Percentiles rank a stretch among this genome's conserved stretches.
Evolutionary conservation across 805 yeast species (phyloP).

Genomic region (Grigorovia transvaalensis): DNA sequence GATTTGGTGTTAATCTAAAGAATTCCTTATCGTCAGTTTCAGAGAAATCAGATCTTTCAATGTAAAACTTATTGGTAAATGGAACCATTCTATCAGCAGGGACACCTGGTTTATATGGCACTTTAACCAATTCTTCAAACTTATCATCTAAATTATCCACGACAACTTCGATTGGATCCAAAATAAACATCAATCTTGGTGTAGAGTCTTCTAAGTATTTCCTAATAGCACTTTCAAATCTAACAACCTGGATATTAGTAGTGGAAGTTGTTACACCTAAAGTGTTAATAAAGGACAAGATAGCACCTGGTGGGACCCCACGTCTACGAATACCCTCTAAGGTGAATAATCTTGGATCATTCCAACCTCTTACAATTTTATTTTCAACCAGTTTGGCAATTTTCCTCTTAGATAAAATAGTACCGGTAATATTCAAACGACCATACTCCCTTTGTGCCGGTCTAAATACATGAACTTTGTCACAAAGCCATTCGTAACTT

Average conservation of each 20-base stretch:
- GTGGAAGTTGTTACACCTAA: conserved; percentile 94
- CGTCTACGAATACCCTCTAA: conserved; percentile 91
- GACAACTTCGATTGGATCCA: conserved; percentile 75
- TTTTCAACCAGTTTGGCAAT: conserved; percentile 86
- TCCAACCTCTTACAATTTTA: conserved; percentile 86
- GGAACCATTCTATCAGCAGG: conserved; percentile 67
- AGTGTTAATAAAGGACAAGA: conserved; percentile 83
- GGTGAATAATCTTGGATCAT: conserved; percentile 93
- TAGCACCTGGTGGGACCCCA: conserved; percentile 98
- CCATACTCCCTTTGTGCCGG: conserved; percentile 99
- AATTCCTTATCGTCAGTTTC: conserved; percentile 55
- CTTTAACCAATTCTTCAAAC: conserved; percentile 54
- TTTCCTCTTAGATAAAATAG: conserved; percentile 89
- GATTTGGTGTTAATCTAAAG: conserved; percentile 88
- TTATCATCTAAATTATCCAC: conserved; percentile 74
- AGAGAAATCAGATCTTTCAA: conserved; percentile 83
- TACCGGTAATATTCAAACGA: conserved; percentile 87
- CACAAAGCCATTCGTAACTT: conserved; percentile 97
- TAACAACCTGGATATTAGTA: conserved; percentile 77
- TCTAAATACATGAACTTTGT: conserved; percentile 84
- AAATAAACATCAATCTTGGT: conserved; percentile 89
- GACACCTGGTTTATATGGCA: conserved; percentile 86
- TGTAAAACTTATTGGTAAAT: conserved; percentile 67
- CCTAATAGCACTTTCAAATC: conserved; percentile 87
- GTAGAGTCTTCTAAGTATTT: conserved; percentile 79